phyloP scores from a whole-genome alignment of 2,329 filamentous ascomycete species.

The Ophiosphaerella herpotricha region DNA sequence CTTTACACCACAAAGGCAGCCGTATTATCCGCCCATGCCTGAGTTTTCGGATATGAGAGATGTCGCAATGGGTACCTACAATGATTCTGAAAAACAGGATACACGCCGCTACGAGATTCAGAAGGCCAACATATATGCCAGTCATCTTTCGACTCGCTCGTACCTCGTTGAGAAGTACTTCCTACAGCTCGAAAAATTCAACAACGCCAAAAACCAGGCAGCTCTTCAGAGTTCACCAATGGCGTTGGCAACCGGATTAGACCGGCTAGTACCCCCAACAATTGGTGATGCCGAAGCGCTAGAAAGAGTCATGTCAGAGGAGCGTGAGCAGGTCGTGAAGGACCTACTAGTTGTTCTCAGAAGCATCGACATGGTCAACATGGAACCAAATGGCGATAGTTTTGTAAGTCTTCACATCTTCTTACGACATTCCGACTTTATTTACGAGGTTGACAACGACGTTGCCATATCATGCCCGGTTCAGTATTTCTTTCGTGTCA shows the following conservation, averaged over 20 bases:
- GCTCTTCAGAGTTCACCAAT: constrained; percentile 41
- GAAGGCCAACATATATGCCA: constrained; percentile 87
- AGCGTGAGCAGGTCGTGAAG: constrained; percentile 80
- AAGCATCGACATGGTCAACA: constrained; percentile 80
- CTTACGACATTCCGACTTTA: constrained; percentile 18
- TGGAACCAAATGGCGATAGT: constrained; percentile 72
- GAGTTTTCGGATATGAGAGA: constrained; percentile 39
- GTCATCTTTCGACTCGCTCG: constrained; percentile 78
- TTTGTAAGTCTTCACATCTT: constrained; percentile 57
- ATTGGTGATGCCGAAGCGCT: constrained; percentile 50
- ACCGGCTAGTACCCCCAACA: constrained; percentile 29
- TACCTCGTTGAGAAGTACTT: constrained; percentile 89
- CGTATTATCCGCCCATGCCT: constrained; percentile 45
- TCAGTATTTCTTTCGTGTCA: constrained; percentile 10
- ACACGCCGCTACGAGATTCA: constrained; percentile 74
- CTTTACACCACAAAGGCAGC: constrained; percentile 32
- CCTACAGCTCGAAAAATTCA: constrained; percentile 70
- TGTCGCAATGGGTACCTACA: constrained; percentile 26
- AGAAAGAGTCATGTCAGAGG: constrained; percentile 69
- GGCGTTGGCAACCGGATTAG: constrained; percentile 32
- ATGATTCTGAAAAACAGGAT: constrained; percentile 38
- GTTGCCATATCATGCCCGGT: constrained; percentile 9
- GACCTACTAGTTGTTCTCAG: constrained; percentile 75
- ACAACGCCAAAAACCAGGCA: constrained; percentile 50
- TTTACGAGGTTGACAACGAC: constrained; percentile 8